Evolutionary conservation across 768 basidiomycete genomes (phyloP).

Genomic region (Suillus americanus): DNA sequence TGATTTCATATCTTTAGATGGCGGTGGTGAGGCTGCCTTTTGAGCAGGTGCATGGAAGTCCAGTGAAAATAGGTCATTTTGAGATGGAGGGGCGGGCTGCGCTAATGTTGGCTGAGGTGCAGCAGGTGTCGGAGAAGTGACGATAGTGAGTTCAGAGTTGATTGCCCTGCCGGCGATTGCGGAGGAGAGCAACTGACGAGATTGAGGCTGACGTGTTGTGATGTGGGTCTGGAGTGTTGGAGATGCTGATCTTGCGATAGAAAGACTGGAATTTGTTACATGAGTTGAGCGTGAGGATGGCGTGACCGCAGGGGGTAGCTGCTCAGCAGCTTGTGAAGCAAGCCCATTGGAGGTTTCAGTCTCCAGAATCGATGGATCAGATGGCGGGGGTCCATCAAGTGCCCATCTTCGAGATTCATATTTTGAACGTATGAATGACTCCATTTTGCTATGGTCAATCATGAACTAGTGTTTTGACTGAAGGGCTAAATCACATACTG

Average conservation of each 20-base stretch:
- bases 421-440: constrained; percentile 95
- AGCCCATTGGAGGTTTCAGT: constrained; percentile 20
- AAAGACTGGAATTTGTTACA: constrained; percentile 14
- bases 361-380: constrained; percentile 80
- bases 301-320: background rate
- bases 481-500: constrained; percentile 60
- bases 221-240: constrained; percentile 24
- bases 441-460: constrained; percentile 78
- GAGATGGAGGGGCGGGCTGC: constrained; percentile 35
- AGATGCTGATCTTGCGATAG: constrained; percentile 29
- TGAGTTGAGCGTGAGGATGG: constrained; percentile 10
- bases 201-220: constrained; percentile 30
- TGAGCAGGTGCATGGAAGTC: constrained; percentile 71
- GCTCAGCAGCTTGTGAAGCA: constrained; percentile 7
- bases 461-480: background rate
- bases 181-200: constrained; percentile 27
- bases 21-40: constrained; percentile 29
- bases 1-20: constrained; percentile 74
- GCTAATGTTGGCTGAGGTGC: constrained; percentile 18
- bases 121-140: constrained; percentile 11
- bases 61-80: constrained; percentile 77
- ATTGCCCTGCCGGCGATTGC: constrained; percentile 39
- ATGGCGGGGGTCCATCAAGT: constrained; percentile 80
- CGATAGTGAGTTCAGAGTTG: constrained; percentile 11
- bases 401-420: constrained; percentile 96